Evolutionary conservation across 73 alveolate genomes (phyloP).

Genomic region (Blepharisma stoltei): DNA sequence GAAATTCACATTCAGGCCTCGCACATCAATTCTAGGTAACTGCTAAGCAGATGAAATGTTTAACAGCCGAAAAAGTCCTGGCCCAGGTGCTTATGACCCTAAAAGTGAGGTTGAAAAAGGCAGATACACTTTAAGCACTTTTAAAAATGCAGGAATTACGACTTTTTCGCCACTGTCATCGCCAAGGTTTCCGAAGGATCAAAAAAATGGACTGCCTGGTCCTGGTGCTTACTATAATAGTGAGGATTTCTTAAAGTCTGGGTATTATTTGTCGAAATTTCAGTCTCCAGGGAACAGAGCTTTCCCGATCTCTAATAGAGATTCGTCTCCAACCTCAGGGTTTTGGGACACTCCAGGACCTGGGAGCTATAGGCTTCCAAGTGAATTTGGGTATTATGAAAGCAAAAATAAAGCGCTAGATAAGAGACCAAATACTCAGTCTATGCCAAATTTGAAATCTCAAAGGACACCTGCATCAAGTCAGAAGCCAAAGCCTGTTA

Average conservation of each 20-base stretch:
- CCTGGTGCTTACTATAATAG: conserved; percentile 23
- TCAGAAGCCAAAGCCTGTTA: too few species aligned
- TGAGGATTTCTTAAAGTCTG: conserved; percentile 6
- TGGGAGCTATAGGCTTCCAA: conserved; percentile 72
- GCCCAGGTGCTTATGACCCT: conserved; percentile 68
- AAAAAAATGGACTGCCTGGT: conserved; percentile 23
- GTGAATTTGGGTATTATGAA: conserved; percentile 82
- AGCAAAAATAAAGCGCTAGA: conserved; percentile 19
- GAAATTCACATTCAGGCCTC: conserved; percentile 43
- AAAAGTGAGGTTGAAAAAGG: conserved; percentile 21
- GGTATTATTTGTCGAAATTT: conserved; percentile 31
- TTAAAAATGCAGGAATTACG: neutral
- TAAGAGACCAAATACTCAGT: too few species aligned
- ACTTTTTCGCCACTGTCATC: conserved; percentile 34
- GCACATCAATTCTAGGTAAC: conserved; percentile 40
- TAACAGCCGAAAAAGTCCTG: conserved; percentile 41
- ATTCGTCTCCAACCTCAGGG: neutral
- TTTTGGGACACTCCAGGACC: conserved; percentile 70
- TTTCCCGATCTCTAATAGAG: conserved; percentile 30
- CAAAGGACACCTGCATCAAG: too few species aligned
- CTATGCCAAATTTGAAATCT: too few species aligned
- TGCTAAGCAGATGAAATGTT: neutral
- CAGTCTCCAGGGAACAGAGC: conserved; percentile 28
- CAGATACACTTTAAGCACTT: conserved; percentile 13
- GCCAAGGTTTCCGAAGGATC: conserved; percentile 18